phyloP scores from a whole-genome alignment of 192 early-diverging fungal genomes.

The Mortierella alpina region DNA sequence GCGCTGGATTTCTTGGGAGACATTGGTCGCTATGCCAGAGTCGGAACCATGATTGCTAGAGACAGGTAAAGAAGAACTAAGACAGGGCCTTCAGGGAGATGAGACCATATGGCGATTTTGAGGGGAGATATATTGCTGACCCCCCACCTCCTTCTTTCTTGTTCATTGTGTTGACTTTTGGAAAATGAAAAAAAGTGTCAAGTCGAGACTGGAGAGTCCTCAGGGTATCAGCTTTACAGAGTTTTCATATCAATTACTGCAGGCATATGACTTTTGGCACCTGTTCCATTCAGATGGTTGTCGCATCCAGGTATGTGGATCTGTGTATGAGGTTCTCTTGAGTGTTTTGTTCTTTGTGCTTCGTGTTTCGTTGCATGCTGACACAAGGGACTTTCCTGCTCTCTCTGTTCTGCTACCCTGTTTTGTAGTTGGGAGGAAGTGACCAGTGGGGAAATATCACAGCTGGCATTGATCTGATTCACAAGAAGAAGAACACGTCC shows the following conservation, averaged over 20 bases:
- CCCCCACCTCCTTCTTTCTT: neutral
- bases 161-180: neutral
- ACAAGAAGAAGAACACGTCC: slow-evolving; percentile 60
- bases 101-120: too few species aligned
- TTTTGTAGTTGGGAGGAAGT: slow-evolving; percentile 85
- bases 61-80: slow-evolving; percentile 69
- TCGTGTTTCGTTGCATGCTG: neutral
- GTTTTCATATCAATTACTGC: slow-evolving; percentile 95
- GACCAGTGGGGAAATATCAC: slow-evolving; percentile 99
- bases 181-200: slow-evolving; percentile 67
- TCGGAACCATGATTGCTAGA: slow-evolving; percentile 85
- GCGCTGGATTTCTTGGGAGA: slow-evolving; percentile 81
- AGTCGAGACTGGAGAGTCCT: slow-evolving; percentile 76
- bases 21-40: slow-evolving; percentile 83
- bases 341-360: neutral
- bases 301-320: slow-evolving; percentile 69
- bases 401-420: neutral
- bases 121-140: neutral
- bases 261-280: slow-evolving; percentile 94
- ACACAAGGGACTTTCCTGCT: neutral
- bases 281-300: slow-evolving; percentile 74
- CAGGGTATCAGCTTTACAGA: slow-evolving; percentile 97
- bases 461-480: slow-evolving; percentile 92
- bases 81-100: neutral
- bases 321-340: neutral